Conservation (phyloP, 1,284 basidiomycete genomes). For the Papiliotrema fonsecae region DNA sequence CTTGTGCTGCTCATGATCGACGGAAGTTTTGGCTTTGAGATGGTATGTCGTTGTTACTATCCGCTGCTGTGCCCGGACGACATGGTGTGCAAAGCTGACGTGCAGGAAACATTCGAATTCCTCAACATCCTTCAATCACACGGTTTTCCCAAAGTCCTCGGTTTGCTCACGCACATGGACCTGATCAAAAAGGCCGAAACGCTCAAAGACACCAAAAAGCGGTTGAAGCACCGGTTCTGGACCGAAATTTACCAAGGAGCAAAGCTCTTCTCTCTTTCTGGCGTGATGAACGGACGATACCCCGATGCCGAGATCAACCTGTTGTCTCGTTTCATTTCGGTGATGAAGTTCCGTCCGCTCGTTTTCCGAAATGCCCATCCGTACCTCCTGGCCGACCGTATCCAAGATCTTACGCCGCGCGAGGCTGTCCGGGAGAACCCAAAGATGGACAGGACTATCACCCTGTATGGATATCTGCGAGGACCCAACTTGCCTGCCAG, state of each 20-base stretch:
- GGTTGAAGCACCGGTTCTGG: slow-evolving; percentile 99
- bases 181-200: slow-evolving; percentile 89
- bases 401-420: slow-evolving; percentile 90
- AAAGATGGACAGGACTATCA: slow-evolving; percentile 76
- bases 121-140: slow-evolving; percentile 95
- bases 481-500: slow-evolving; percentile 79
- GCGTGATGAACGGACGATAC: slow-evolving; percentile 96
- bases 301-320: slow-evolving; percentile 96
- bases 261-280: slow-evolving; percentile 96
- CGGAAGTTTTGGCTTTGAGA: slow-evolving; percentile 96
- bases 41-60: slow-evolving; percentile 57
- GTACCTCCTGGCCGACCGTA: slow-evolving; percentile 90
- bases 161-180: slow-evolving; percentile 92
- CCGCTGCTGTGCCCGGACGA: not conserved
- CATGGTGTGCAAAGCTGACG: slow-evolving; percentile 2
- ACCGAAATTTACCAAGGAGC: slow-evolving; percentile 98
- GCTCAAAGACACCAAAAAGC: slow-evolving; percentile 87
- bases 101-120: slow-evolving; percentile 96
- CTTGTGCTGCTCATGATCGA: slow-evolving; percentile 96
- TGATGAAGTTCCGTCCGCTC: slow-evolving; percentile 98
- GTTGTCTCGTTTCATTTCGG: slow-evolving; percentile 88
- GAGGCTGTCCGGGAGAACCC: slow-evolving; percentile 77
- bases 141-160: slow-evolving; percentile 98
- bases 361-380: slow-evolving; percentile 92
- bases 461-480: slow-evolving; percentile 90